phyloP scores from a whole-genome alignment of 345 rosid genomes.

The Noccaea bulbosa region DNA sequence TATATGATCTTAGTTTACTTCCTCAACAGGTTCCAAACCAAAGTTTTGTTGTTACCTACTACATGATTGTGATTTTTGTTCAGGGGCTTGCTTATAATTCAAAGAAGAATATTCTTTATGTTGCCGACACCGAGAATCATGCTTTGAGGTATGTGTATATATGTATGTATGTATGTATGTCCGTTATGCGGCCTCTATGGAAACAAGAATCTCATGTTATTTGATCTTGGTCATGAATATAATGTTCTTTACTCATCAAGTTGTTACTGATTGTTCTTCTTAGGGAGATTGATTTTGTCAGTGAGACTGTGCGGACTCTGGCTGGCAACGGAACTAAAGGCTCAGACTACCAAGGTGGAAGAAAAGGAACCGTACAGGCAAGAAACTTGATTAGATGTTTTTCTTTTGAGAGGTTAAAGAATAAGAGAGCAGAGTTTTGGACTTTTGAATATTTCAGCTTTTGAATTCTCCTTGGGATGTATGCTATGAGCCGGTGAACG shows the following conservation, averaged over 20 bases:
- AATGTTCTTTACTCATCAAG: not conserved
- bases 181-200: not conserved
- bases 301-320: conserved; percentile 72
- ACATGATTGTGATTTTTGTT: conserved; percentile 16
- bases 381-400: conserved; percentile 30
- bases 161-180: conserved; percentile 14
- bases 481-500: conserved; percentile 67
- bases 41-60: not conserved
- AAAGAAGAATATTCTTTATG: conserved; percentile 84
- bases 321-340: conserved; percentile 98
- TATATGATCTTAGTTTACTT: conserved; percentile 19
- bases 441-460: conserved; percentile 51
- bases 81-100: conserved; percentile 94
- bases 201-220: conserved; percentile 1
- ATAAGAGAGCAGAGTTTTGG: conserved; percentile 7
- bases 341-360: conserved; percentile 85
- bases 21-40: not conserved
- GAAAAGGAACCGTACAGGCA: conserved; percentile 75
- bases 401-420: conserved; percentile 2
- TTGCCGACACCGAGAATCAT: conserved; percentile 95
- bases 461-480: conserved; percentile 98
- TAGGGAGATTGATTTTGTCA: conserved; percentile 91
- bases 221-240: too few relatives aligned
- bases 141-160: conserved; percentile 67
- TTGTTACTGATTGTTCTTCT: conserved; percentile 7